These are phyloP conservation scores for Septoria petroselini DNA, from an alignment of 2,329 filamentous ascomycete genomes.

Conservation along the genomic window DNA sequence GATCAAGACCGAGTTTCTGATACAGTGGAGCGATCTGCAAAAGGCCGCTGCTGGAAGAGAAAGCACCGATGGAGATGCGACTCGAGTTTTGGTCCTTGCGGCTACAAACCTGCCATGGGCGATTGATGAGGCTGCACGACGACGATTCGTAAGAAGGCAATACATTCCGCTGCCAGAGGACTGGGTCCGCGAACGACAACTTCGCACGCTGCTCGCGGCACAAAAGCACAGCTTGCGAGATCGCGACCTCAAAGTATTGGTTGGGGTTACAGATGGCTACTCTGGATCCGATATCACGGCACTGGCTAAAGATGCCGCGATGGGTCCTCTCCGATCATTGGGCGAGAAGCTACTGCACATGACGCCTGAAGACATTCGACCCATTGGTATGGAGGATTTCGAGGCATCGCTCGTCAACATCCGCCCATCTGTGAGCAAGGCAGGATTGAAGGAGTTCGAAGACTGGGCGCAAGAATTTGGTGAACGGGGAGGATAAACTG, in stretches of 20 bases:
- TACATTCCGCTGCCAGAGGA: slow-evolving; percentile 93
- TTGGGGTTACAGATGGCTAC: slow-evolving; percentile 87
- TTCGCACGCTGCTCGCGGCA: slow-evolving; percentile 75
- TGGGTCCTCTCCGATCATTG: slow-evolving; percentile 87
- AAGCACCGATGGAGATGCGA: slow-evolving; percentile 69
- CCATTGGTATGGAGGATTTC: slow-evolving; percentile 81
- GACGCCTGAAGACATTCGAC: slow-evolving; percentile 88
- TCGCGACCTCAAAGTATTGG: slow-evolving; percentile 68
- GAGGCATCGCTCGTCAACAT: slow-evolving; percentile 79
- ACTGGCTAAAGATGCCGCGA: slow-evolving; percentile 93
- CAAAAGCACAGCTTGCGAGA: slow-evolving; percentile 79
- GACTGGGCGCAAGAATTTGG: slow-evolving; percentile 93
- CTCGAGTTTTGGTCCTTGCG: slow-evolving; percentile 84
- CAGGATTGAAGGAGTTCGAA: slow-evolving; percentile 84
- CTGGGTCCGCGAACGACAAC: slow-evolving; percentile 72
- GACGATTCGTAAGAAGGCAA: slow-evolving; percentile 86
- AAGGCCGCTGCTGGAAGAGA: slow-evolving; percentile 86
- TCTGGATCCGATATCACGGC: slow-evolving; percentile 96
- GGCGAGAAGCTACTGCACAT: slow-evolving; percentile 87
- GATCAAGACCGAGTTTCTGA: slow-evolving; percentile 96
- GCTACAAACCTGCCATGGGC: slow-evolving; percentile 97
- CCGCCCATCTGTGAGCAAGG: slow-evolving; percentile 80
- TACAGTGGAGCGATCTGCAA: slow-evolving; percentile 94
- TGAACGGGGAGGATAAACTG: slow-evolving; percentile 71
- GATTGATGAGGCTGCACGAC: slow-evolving; percentile 89